phyloP scores from a whole-genome alignment of 2,329 filamentous ascomycete species.

The Botrytis porri region DNA sequence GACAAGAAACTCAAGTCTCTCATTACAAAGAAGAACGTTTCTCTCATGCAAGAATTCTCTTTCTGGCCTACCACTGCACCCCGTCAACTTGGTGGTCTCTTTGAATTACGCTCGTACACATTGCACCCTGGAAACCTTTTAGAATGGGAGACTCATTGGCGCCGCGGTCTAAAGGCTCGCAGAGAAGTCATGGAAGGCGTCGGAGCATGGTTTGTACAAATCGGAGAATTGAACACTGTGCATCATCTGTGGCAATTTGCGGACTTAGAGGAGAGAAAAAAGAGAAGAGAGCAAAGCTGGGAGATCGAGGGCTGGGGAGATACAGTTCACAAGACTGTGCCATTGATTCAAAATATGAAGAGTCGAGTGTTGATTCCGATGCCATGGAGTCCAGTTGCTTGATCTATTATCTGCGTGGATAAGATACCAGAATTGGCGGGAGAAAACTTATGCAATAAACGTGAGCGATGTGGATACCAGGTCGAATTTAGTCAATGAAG shows the following conservation, averaged over 20 bases:
- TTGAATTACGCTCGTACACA: constrained; percentile 95
- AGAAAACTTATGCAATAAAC: neutral
- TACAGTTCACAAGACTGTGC: constrained; percentile 97
- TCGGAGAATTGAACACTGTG: constrained; percentile 95
- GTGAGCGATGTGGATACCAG: constrained; percentile 9
- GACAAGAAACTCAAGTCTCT: constrained; percentile 81
- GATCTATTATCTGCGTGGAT: neutral
- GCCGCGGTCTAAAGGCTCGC: constrained; percentile 83
- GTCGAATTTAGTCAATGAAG: neutral
- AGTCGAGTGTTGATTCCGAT: constrained; percentile 89
- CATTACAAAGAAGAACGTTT: constrained; percentile 79
- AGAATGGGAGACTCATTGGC: constrained; percentile 99
- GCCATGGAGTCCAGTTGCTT: constrained; percentile 89
- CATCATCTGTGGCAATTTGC: constrained; percentile 99
- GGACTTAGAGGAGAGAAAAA: constrained; percentile 88
- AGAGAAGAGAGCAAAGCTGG: constrained; percentile 92
- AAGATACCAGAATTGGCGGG: neutral
- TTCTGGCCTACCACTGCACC: constrained; percentile 98
- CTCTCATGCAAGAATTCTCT: constrained; percentile 98
- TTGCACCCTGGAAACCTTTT: constrained; percentile 92
- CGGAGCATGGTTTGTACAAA: constrained; percentile 97
- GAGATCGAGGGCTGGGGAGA: constrained; percentile 92
- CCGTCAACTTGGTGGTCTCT: constrained; percentile 84
- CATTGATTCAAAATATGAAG: constrained; percentile 95
- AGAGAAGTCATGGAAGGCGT: constrained; percentile 98